Evolutionary conservation across 179 eudicot genomes (phyloP), one percentile per base, ranked within the genome.

Genomic region (Corrigiola litoralis): DNA sequence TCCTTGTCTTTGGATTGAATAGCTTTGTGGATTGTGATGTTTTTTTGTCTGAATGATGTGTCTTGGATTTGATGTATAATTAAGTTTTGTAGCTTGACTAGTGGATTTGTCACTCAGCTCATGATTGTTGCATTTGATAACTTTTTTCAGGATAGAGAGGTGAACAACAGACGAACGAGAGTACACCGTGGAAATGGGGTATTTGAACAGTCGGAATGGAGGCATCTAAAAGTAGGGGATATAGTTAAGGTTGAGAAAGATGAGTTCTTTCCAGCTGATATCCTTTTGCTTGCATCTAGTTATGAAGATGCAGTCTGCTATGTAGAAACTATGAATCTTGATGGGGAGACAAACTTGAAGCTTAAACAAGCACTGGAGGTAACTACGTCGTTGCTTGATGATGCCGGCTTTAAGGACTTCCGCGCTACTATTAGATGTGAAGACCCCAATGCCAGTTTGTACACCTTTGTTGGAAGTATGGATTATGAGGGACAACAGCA

Each of bases 281-380:
- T 92, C 46, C 69, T 89, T 33, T 72, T 92, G 67, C 92, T 92
- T 62, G 83, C 98, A 1, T 92, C 98, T 28, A 85, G 95, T 68
- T 87, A 85, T 45, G 96, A 92, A 40, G 98, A 92, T 53, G 89
- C 83, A 1, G 73, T 87, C 10, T 92, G 96, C 77, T 92, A 92
- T 51, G 95, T 92, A 13, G 98, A 92, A 69, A 92, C 98, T 21
- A 92, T 85, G 98, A 92, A 92, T 61, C 96, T 92, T 62, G 98
- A 92, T 68, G 98, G 98, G 13, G 98, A 92, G 66, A 92, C 98
- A 7, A 92, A 92, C 75, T 74, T 92, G 77, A 92, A 92, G 71
- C 79, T 89, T 41, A 92, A 92, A 71, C 98, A 92, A 72, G 94
- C 85, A 0, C 81, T 85, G 50, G 89, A 86, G 4, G 84, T 63